Percentiles rank a stretch among this genome's conserved stretches.
phyloP scores from a whole-genome alignment of 2,329 filamentous ascomycete species.

The Botrytis cinerea region DNA sequence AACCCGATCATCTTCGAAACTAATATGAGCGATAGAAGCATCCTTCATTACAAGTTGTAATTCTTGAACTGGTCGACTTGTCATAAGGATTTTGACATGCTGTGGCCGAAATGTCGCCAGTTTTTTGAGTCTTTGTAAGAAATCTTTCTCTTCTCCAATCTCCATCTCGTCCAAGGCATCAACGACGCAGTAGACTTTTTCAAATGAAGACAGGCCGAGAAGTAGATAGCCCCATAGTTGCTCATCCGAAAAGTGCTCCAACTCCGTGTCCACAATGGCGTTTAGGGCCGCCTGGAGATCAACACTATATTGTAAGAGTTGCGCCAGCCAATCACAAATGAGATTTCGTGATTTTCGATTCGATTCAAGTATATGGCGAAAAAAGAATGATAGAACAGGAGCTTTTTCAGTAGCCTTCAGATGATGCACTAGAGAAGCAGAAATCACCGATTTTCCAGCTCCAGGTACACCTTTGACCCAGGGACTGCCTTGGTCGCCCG shows the following conservation, averaged over 20 bases:
- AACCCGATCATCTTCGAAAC: constrained; percentile 44
- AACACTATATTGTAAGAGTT: constrained; percentile 38
- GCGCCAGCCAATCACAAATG: constrained; percentile 41
- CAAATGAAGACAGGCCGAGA: constrained; percentile 27
- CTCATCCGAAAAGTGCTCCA: constrained; percentile 2
- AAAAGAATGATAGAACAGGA: constrained; percentile 45
- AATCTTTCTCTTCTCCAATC: constrained; percentile 38
- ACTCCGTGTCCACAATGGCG: background rate
- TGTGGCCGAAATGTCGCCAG: constrained; percentile 41
- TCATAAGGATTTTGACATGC: constrained; percentile 47
- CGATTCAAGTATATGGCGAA: constrained; percentile 41
- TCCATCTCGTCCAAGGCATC: constrained; percentile 54
- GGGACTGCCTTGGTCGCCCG: constrained; percentile 43
- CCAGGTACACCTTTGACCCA: constrained; percentile 52
- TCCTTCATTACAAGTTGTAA: constrained; percentile 42
- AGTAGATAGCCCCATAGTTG: constrained; percentile 41
- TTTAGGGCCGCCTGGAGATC: background rate
- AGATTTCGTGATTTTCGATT: constrained; percentile 31
- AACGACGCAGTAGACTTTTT: constrained; percentile 47
- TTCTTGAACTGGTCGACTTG: constrained; percentile 44
- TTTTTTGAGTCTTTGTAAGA: constrained; percentile 41
- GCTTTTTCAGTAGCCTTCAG: background rate
- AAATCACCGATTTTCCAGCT: constrained; percentile 48
- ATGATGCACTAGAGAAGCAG: constrained; percentile 32
- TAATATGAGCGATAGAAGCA: constrained; percentile 39